Evolutionary conservation across 805 yeast genomes (phyloP), one percentile per base, ranked within the genome.

Genomic region (Lachancea waltii): DNA sequence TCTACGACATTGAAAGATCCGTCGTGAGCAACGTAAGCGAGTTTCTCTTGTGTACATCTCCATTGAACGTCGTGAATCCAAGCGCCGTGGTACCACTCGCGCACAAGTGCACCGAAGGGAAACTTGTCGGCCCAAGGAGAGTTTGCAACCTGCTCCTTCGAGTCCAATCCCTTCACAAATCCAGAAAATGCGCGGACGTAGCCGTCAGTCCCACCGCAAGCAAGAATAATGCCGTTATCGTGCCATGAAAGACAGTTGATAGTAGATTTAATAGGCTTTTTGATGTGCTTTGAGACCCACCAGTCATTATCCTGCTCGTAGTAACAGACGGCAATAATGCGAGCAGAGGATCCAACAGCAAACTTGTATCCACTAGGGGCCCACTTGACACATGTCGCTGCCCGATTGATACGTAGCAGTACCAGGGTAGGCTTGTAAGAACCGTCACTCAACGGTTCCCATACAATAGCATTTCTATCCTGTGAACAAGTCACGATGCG

Each of bases 211-310:
- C 95, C 85, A 17, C 97, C 97, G 33, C 83, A 72, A 2, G 94
- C 92, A 46, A 92, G 68, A 43, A 92, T 68, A 17, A 92, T 94
- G 51, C 79, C 81, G 64, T 92, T 92, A 41, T 86, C 89, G 60
- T 92, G 97, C 98, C 98, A 89, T 47, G 80, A 80, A 40, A 90
- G 70, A 32, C 83, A 70, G 48, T 89, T 71, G 49, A 89, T 73
- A 22, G 97, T 86, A 8, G 95, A 82, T 60, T 81, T 80, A 52
- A 92, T 70, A n/a, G 97, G 95, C 63, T 85, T 86, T 69, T 89
- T 89, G 64, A 92, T 82, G 66, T 90, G 98, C 64, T 90, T 90
- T 10, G 97, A 85, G 36, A 92, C 89, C 99, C 99, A 92, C 99
- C 99, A 92, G 60, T 92, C 95, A 61, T 90, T 92, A 53, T 87